Evolutionary conservation across 352 stramenopile species (phyloP).

Genomic region (Phytophthora constricta): DNA sequence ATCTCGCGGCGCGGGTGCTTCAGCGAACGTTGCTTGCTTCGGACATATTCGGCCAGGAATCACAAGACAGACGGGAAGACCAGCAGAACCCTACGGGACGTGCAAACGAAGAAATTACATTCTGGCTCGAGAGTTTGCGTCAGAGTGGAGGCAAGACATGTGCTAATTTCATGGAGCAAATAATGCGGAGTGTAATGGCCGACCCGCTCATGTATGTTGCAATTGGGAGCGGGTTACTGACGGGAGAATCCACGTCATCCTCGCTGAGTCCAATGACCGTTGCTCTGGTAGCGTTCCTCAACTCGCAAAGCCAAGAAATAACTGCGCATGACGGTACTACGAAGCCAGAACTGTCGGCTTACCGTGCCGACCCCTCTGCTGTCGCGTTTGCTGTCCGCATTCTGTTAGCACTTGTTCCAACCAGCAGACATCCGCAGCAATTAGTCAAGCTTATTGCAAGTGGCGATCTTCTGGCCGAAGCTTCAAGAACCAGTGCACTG

Average conservation of each 20-base stretch:
- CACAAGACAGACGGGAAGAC: background rate
- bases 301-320: constrained; percentile 8
- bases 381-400: constrained; percentile 52
- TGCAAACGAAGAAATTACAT: constrained; percentile 57
- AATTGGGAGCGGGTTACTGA: constrained; percentile 27
- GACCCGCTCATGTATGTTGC: constrained; percentile 61
- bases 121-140: constrained; percentile 73
- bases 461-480: constrained; percentile 19
- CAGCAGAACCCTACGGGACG: constrained; percentile 13
- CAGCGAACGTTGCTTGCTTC: constrained; percentile 59
- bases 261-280: constrained; percentile 56
- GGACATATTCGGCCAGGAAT: constrained; percentile 60
- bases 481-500: background rate
- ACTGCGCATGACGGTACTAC: constrained; percentile 3
- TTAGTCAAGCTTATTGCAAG: constrained; percentile 51
- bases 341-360: constrained; percentile 23
- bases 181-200: constrained; percentile 49
- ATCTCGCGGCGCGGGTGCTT: constrained; percentile 56
- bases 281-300: constrained; percentile 59
- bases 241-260: constrained; percentile 16
- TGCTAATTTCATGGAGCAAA: constrained; percentile 52
- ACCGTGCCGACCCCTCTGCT: constrained; percentile 34
- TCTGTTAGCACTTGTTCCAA: constrained; percentile 46
- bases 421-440: constrained; percentile 40
- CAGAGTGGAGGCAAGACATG: constrained; percentile 39